Percentiles rank a stretch among this genome's conserved stretches.
These are phyloP conservation scores for Kokia cookei DNA, from an alignment of 441 rosid species.

Conservation along the genomic window DNA sequence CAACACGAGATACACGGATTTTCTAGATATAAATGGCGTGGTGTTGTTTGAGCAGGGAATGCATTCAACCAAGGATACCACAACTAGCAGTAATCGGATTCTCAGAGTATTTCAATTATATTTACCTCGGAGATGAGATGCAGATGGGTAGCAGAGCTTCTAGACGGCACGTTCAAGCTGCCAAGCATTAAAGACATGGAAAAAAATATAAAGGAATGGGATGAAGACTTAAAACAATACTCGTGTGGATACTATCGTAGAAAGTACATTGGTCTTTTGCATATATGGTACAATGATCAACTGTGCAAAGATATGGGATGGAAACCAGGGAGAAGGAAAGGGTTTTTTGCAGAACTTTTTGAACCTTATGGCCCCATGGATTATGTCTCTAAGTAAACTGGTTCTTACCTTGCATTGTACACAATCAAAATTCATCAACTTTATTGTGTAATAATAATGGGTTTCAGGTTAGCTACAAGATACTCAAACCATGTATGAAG, in stretches of 20 bases:
- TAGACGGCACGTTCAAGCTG: constrained; percentile 27
- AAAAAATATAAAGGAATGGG: constrained; percentile 20
- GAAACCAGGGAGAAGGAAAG: constrained; percentile 44
- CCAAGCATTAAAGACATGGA: constrained; percentile 28
- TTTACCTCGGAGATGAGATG: constrained; percentile 31
- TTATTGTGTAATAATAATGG: background rate
- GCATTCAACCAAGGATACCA: constrained; percentile 37
- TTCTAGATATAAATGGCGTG: background rate
- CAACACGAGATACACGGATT: background rate
- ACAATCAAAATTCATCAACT: background rate
- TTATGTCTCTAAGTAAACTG: constrained; percentile 15
- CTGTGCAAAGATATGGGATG: constrained; percentile 56
- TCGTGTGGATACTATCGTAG: constrained; percentile 18
- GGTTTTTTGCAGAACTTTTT: constrained; percentile 37
- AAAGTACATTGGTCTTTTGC: constrained; percentile 22
- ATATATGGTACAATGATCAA: constrained; percentile 42
- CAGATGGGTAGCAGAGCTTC: constrained; percentile 33
- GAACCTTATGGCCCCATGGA: constrained; percentile 47
- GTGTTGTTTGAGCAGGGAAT: constrained; percentile 22
- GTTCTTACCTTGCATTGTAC: background rate
- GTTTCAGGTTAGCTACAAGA: background rate
- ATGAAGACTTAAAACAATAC: constrained; percentile 15
- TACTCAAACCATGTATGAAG: background rate
- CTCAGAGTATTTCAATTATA: constrained; percentile 21
- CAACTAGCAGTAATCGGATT: constrained; percentile 38